Conservation (phyloP, 257 asterid species). For the Solanum dulcamara region DNA sequence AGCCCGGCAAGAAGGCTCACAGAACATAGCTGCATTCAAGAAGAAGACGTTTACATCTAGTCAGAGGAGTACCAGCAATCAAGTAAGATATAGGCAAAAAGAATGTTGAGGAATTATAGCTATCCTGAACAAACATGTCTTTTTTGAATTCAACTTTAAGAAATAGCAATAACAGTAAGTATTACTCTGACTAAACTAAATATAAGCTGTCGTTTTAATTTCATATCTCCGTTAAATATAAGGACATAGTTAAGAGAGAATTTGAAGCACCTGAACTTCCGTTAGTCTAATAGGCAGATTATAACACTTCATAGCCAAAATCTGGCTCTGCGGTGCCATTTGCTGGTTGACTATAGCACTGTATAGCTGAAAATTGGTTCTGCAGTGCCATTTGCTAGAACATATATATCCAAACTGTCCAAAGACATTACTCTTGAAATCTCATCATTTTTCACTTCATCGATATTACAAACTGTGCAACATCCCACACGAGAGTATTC, state of each 20-base stretch:
- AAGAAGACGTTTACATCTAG: background rate
- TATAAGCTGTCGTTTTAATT: background rate
- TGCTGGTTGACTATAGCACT: background rate
- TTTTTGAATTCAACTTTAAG: background rate
- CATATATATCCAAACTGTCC: background rate
- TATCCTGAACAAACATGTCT: background rate
- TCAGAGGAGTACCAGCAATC: background rate
- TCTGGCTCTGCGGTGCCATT: background rate
- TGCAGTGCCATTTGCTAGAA: background rate
- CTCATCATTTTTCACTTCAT: background rate
- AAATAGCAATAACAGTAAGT: background rate
- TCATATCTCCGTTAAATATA: background rate
- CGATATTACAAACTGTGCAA: background rate
- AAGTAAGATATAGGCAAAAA: background rate
- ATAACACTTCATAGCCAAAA: background rate
- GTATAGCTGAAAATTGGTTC: background rate
- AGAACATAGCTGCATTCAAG: constrained; percentile 58
- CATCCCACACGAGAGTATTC: background rate
- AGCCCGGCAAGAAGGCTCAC: constrained; percentile 82
- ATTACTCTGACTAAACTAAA: background rate
- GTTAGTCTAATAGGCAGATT: background rate
- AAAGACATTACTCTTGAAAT: background rate
- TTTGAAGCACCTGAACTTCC: background rate
- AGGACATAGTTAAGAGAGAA: background rate
- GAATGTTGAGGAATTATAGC: background rate